Base-by-base conservation (phyloP, 2,329 filamentous ascomycete genomes). In the Claviceps sp. region DNA sequence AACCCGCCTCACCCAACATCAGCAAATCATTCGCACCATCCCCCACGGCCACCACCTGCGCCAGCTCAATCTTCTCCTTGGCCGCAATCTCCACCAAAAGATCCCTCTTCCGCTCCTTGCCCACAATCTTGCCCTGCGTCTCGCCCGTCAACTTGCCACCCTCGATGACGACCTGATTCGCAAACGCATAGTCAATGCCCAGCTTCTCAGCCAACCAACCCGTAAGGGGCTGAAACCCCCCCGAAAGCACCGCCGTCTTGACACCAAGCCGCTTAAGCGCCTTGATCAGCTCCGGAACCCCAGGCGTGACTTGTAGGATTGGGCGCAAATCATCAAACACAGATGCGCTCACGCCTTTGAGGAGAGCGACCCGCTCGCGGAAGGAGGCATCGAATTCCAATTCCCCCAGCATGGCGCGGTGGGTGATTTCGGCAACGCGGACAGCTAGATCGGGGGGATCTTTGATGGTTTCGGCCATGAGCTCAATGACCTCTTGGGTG, bases 401-500 rank as follows among this genome's bases (percentile, higher is more conserved):
- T 71, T 97, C 90, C 54, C 93, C 93, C 59, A 91, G 84, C 93
- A 98, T 98, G 38, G 93, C 91, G 37, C 89, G 85, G 54, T 85
- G 84, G 0, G 93, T 98, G 59, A 98, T 97, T 61, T 84, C 81
- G 9, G 89, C 86, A 41, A 98, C 91, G 60, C 87, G 74, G 50
- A 82, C 82, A 60, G 88, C 82, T n/a, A 94, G 78, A 50, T 89
- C 87, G 2, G 78, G 69, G 63, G 77, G 71, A 68, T 86, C 71
- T 47, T 70, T 74, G 61, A 95, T 81, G 40, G 85, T 85, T 51
- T 85, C 82, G 4, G 93, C 93, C 52, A 98, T 84, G 61, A 97
- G 83, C 67, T 98, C 93, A 64, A 98, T 97, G 55, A 96, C 90
- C 71, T 98, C 93, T 67, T 98, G 90, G 51, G 91, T 86, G 65